phyloP scores from a whole-genome alignment of 2,329 filamentous ascomycete species.

The Fusarium sororula region DNA sequence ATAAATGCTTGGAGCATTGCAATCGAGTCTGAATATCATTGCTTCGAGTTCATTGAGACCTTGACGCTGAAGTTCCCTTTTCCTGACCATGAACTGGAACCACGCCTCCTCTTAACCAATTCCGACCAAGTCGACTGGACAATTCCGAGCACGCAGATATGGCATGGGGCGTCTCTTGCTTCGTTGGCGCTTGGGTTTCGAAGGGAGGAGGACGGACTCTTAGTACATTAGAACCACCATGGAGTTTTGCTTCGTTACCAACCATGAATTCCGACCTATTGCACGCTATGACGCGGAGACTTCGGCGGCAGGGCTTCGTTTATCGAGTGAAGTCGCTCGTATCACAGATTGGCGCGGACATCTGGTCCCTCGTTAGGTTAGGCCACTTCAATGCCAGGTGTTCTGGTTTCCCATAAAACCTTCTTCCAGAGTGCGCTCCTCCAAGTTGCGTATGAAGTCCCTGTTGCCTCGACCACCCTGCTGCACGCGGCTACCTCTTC shows the following conservation, averaged over 20 bases:
- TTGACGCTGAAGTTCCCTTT: constrained; percentile 11
- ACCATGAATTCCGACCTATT: constrained; percentile 22
- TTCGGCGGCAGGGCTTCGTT: constrained; percentile 7
- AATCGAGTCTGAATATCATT: background rate
- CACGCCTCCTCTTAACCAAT: constrained; percentile 3
- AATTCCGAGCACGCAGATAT: background rate
- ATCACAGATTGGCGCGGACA: constrained; percentile 28
- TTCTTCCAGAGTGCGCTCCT: constrained; percentile 93
- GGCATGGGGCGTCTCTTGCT: constrained; percentile 11
- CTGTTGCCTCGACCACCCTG: constrained; percentile 70
- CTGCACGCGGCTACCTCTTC: constrained; percentile 79
- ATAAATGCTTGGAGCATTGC: background rate
- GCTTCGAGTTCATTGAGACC: constrained; percentile 11
- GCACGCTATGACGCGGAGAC: constrained; percentile 5
- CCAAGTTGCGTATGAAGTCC: constrained; percentile 93
- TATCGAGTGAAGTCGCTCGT: constrained; percentile 14
- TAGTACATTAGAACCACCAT: constrained; percentile 16
- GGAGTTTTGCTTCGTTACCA: constrained; percentile 23
- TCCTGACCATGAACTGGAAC: background rate
- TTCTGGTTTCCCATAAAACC: constrained; percentile 77
- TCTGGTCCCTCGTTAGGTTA: constrained; percentile 27
- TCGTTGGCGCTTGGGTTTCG: constrained; percentile 16
- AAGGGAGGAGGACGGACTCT: constrained; percentile 6
- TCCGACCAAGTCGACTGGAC: background rate
- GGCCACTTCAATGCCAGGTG: constrained; percentile 70